Conservation (phyloP, 352 stramenopile species). For the Pythium biforme region DNA sequence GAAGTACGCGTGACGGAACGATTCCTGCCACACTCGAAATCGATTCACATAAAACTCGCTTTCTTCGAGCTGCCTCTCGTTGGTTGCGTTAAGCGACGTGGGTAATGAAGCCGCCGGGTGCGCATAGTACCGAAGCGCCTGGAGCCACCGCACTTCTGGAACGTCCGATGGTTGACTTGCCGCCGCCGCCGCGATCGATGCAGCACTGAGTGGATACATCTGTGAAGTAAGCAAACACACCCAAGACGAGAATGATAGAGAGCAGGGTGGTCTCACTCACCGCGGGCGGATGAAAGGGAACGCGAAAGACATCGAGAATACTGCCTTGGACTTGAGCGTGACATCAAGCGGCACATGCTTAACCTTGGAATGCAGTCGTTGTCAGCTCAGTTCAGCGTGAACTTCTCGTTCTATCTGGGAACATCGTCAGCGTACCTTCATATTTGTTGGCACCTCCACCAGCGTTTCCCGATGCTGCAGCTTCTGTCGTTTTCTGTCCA, state of each 20-base stretch:
- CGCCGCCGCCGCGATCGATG: slow-evolving; percentile 29
- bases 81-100: slow-evolving; percentile 44
- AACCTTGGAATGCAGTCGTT: slow-evolving; percentile 29
- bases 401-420: not conserved
- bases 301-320: slow-evolving; percentile 60
- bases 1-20: slow-evolving; percentile 71
- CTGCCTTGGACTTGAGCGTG: slow-evolving; percentile 53
- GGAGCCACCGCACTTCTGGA: slow-evolving; percentile 55
- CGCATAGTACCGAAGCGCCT: slow-evolving; percentile 64
- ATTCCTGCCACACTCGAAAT: slow-evolving; percentile 61
- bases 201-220: slow-evolving; percentile 1
- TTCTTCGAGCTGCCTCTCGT: slow-evolving; percentile 45
- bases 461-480: slow-evolving; percentile 21
- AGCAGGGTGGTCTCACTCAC: slow-evolving; percentile 27
- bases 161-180: slow-evolving; percentile 10
- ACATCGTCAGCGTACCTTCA: slow-evolving; percentile 31
- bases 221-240: not conserved
- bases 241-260: not conserved
- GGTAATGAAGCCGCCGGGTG: slow-evolving; percentile 56
- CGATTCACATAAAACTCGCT: slow-evolving; percentile 52
- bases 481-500: slow-evolving; percentile 38
- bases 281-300: slow-evolving; percentile 60
- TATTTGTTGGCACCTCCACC: slow-evolving; percentile 31
- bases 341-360: slow-evolving; percentile 52
- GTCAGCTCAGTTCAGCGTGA: not conserved